phyloP scores from a whole-genome alignment of 108 stramenopile genomes.

The Cyclotella atomus region DNA sequence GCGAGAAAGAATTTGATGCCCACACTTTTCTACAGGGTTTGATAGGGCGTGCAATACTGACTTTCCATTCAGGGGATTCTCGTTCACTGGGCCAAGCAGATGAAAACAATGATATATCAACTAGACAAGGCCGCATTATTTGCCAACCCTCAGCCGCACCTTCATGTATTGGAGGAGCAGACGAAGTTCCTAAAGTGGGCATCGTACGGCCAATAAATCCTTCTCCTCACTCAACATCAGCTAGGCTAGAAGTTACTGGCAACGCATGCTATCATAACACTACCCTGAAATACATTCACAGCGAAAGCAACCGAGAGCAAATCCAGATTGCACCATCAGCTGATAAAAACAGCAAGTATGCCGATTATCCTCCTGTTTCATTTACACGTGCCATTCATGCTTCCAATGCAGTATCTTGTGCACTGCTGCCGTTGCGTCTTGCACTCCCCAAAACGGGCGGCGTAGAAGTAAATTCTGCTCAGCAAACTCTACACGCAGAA shows the following conservation, averaged over 20 bases:
- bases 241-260: constrained; percentile 53
- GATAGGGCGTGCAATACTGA: constrained; percentile 27
- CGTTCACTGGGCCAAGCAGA: constrained; percentile 2
- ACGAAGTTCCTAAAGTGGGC: constrained; percentile 80
- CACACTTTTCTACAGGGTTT: constrained; percentile 40
- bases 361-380: constrained; percentile 32
- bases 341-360: constrained; percentile 28
- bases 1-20: constrained; percentile 30
- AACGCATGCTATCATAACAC: constrained; percentile 41
- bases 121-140: constrained; percentile 33
- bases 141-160: constrained; percentile 53
- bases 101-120: constrained; percentile 8
- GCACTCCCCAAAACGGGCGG: constrained; percentile 68
- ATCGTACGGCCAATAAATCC: constrained; percentile 74
- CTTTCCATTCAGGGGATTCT: constrained; percentile 49
- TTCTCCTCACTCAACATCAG: constrained; percentile 21
- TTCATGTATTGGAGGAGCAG: constrained; percentile 60
- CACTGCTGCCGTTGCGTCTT: constrained; percentile 78
- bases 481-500: constrained; percentile 49
- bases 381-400: constrained; percentile 45
- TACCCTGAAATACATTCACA: constrained; percentile 25
- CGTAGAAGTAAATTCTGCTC: constrained; percentile 51
- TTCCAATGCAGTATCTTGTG: constrained; percentile 26
- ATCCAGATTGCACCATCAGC: constrained; percentile 38
- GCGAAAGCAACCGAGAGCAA: constrained; percentile 40